Base-by-base conservation (phyloP, 2,329 filamentous ascomycete genomes). In the Penicillium brasilianum region DNA sequence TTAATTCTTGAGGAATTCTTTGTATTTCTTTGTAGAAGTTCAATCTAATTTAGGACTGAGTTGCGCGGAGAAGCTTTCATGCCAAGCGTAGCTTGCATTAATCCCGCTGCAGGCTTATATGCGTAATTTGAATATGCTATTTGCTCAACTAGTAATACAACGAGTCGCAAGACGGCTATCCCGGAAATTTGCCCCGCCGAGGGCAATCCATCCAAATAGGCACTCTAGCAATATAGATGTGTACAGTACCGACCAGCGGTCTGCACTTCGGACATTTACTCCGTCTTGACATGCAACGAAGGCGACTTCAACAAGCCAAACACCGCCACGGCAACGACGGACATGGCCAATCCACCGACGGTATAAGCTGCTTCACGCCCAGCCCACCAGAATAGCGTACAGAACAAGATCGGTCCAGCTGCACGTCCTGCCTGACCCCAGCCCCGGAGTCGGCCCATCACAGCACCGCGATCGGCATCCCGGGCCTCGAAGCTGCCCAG, bases 361-460 rank as follows among this genome's bases (percentile, higher is more conserved):
- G 82, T 83, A 76, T 98, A 99, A 2, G 95, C 95, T 11, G 88
- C 84, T 73, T 96, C 90, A 50, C 95, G 84, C 0, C 95, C 95
- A 7, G 92, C 93, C 95, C 95, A 99, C 95, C 95, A 99, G 80
- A 99, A 99, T 58, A 99, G 82, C 52, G 92, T 92, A 64, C 95
- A 98, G 74, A 99, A 99, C 37, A 96, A 79, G 4, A 99, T 76
- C 0, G 95, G 95, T 0, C 95, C 95, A 11, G 96, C 77, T 0
- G 93, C 92, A 36, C 95, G 85, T 2, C 95, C 95, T 4, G 93
- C 85, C 81, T 99, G 95, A 6, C 95, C 94, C 76, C 86, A 88
- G 67, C 85, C 87, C 30, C 95, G 84, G 68, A 98, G 84, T 60
- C 91, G 89, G 3, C 95, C 95, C 55, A 99, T 80, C 73, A 96